Conservation (phyloP, 228 moss, liverwort and hornwort genomes). For the Sphagnum magellanicum region DNA sequence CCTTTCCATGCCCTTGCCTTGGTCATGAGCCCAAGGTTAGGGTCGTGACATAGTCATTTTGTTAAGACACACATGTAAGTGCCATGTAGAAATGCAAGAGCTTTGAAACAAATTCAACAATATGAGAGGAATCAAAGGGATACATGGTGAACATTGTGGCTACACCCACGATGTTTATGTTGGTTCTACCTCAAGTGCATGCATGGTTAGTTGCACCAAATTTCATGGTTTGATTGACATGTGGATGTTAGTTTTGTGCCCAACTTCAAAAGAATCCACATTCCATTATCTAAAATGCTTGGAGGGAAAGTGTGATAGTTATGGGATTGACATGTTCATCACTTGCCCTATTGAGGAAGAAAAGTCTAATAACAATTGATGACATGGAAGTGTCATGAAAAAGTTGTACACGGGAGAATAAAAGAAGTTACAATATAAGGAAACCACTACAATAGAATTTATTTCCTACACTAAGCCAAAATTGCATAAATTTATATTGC, state of each 20-base stretch:
- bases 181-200: neutral
- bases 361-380: neutral
- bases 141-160: neutral
- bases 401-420: neutral
- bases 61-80: neutral
- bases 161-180: neutral
- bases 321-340: neutral
- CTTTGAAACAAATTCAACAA: neutral
- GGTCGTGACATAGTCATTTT: no score
- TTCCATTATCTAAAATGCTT: neutral
- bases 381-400: neutral
- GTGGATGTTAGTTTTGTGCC: neutral
- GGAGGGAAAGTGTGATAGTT: neutral
- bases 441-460: neutral
- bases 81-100: neutral
- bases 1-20: no score
- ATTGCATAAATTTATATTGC: neutral
- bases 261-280: neutral
- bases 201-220: neutral
- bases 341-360: neutral
- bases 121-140: neutral
- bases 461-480: neutral
- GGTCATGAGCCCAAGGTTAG: no score
- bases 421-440: neutral
- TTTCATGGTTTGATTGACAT: neutral